Percentiles rank a stretch among this genome's conserved stretches.
These are phyloP conservation scores for Fraxinus nigra DNA, from an alignment of 305 asterid species.

Conservation along the genomic window DNA sequence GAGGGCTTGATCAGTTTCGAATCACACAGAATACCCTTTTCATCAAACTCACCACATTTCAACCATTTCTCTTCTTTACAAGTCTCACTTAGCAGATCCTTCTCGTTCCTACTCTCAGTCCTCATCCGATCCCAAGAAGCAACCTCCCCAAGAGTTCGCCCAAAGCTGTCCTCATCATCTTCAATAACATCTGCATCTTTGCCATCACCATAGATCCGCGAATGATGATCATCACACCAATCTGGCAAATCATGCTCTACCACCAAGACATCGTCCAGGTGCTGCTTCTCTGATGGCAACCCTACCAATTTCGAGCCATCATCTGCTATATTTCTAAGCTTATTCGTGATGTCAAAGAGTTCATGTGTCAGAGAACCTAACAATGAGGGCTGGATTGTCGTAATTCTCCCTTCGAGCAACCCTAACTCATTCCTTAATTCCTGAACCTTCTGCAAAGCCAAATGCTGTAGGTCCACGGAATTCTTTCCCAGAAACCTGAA, in stretches of 20 bases:
- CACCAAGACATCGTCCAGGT: conserved; percentile 74
- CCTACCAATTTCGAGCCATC: conserved; percentile 66
- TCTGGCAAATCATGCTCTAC: conserved; percentile 93
- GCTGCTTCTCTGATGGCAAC: conserved; percentile 66
- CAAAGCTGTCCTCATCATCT: conserved; percentile 96
- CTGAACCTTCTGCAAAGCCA: conserved; percentile 72
- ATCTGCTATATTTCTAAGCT: conserved; percentile 63
- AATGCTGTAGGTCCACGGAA: conserved; percentile 62
- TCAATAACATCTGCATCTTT: conserved; percentile 84
- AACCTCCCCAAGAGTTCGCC: conserved; percentile 93
- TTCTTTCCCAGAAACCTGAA: conserved; percentile 67
- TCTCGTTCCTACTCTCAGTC: conserved; percentile 57
- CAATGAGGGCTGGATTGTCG: conserved; percentile 51
- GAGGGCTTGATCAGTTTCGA: conserved; percentile 60
- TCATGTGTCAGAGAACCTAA: conserved; percentile 72
- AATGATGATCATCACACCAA: conserved; percentile 87
- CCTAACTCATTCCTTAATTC: conserved; percentile 76
- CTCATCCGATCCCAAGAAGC: conserved; percentile 93
- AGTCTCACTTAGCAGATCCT: conserved; percentile 64
- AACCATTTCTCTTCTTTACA: conserved; percentile 88
- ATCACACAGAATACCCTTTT: conserved; percentile 69
- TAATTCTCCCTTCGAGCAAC: conserved; percentile 78
- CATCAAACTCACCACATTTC: conserved; percentile 68
- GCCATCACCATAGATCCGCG: conserved; percentile 74
- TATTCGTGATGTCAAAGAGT: conserved; percentile 61